Base-by-base conservation (phyloP, 495 filamentous ascomycete species). In the Tuber aestivum region DNA sequence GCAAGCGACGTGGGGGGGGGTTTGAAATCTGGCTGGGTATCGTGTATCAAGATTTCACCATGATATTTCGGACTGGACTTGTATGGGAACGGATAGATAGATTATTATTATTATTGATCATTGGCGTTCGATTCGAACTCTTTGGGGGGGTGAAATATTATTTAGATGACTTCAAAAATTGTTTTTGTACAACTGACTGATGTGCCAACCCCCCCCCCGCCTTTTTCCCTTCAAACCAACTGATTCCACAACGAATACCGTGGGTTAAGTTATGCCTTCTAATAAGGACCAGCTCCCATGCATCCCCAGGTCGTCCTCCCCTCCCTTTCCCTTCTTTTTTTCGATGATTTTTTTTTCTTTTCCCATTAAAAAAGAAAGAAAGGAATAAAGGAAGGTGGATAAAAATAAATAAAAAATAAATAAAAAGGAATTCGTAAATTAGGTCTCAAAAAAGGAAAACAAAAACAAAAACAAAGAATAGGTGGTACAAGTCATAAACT, bases 161-260 rank as follows among this genome's bases (percentile, higher is more conserved):
- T 56, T 56, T 6, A n/a, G 56, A 65, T 65, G 56, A n/a, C 50
- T 32, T 65, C 56, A n/a, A 65, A 65, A 56, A 56, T 56, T 56
- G 27, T 27, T 9, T n/a, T 56, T 56, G 27, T 56, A 56, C n/a
- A 27, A 65, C 3, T 65, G 12, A 65, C 14, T 14, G 56, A 0
- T 65, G 16, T 32, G 12, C 56, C 56, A 65, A 32, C 56, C n/a
- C 14, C 1, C 50, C 21, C 7, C 2, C 56, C 27, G n/a, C 56
- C 27, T 14, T 2, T 23, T 48, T 12, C n/a, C 56, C 56, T 32
- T 32, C 12, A 56, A 56, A 27, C 50, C 8, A 56, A 27, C 45
- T n/a, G 3, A 14, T n/a, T 56, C n/a, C n/a, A n/a, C 50, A 56
- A 27, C 50, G 6, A 65, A 65, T 14, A 32, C 2, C 10, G n/a